Conservation (phyloP, 345 rosid genomes). For the Bruguiera parviflora region DNA sequence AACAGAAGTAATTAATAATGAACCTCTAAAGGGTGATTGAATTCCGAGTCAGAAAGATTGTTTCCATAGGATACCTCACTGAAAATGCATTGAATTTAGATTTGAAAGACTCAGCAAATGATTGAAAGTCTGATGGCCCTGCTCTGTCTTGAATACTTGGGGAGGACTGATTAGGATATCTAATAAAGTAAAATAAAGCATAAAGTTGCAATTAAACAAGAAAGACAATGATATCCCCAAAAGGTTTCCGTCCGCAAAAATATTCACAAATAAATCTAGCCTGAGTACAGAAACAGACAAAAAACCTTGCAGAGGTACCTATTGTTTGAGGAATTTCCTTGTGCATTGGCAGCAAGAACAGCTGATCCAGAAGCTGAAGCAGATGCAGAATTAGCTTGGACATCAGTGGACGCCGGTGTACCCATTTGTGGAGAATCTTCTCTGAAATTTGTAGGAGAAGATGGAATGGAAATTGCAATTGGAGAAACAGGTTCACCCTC, state of each 20-base stretch:
- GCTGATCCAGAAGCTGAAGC: conserved; percentile 51
- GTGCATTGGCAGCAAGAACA: conserved; percentile 31
- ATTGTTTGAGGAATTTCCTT: conserved; percentile 27
- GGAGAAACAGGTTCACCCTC: conserved; percentile 49
- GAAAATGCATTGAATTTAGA: conserved; percentile 75
- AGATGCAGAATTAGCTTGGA: conserved; percentile 39
- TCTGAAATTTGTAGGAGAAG: conserved; percentile 30
- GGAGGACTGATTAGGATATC: conserved; percentile 52
- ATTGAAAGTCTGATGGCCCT: conserved; percentile 81
- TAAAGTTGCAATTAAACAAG: conserved; percentile 7
- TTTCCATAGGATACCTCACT: conserved; percentile 43
- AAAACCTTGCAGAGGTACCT: conserved; percentile 35
- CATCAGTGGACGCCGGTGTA: conserved; percentile 23
- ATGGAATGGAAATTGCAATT: conserved; percentile 38
- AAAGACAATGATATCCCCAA: conserved; percentile 1
- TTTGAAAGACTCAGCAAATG: conserved; percentile 82
- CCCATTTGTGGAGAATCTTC: conserved; percentile 45
- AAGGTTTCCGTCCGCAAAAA: neutral
- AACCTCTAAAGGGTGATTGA: neutral
- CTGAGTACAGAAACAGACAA: neutral
- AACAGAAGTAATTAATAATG: neutral
- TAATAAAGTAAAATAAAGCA: conserved; percentile 24
- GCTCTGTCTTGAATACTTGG: conserved; percentile 70
- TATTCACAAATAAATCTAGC: neutral
- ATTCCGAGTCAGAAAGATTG: neutral